Conservation (phyloP, 495 filamentous ascomycete species). For the Aspergillus diversus region DNA sequence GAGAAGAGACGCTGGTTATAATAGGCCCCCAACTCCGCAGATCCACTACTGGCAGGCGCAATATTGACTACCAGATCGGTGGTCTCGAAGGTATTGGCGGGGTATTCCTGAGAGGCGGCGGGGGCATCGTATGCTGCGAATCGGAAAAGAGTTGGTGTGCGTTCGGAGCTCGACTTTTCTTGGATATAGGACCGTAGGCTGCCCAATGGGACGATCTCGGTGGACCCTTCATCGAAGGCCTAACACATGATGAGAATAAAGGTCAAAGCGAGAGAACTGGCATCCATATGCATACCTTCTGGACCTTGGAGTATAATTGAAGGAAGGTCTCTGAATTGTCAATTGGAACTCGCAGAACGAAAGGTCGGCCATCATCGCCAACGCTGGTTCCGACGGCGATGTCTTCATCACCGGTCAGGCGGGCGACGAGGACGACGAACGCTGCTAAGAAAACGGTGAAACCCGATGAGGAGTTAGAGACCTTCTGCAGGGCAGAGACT, state of each 20-base stretch:
- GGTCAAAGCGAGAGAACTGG: not conserved
- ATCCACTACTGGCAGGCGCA: slow-evolving; percentile 29
- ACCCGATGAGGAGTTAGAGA: slow-evolving; percentile 43
- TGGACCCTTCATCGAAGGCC: slow-evolving; percentile 47
- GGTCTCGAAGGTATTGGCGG: slow-evolving; percentile 49
- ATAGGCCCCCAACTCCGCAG: slow-evolving; percentile 48
- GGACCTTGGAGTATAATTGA: slow-evolving; percentile 48
- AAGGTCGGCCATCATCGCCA: slow-evolving; percentile 50
- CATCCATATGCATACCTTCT: slow-evolving; percentile 40
- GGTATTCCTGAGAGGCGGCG: slow-evolving; percentile 49
- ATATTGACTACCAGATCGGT: slow-evolving; percentile 54
- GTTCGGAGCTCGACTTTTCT: slow-evolving; percentile 45
- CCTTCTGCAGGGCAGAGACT: slow-evolving; percentile 44
- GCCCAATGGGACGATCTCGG: slow-evolving; percentile 51
- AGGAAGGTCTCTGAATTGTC: slow-evolving; percentile 43
- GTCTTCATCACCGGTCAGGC: slow-evolving; percentile 58
- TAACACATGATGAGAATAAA: slow-evolving; percentile 22
- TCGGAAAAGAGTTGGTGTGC: slow-evolving; percentile 48
- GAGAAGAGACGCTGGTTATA: slow-evolving; percentile 58
- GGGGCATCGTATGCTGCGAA: slow-evolving; percentile 55
- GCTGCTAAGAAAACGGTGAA: slow-evolving; percentile 53
- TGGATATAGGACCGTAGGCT: slow-evolving; percentile 51
- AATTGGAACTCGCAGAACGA: slow-evolving; percentile 51
- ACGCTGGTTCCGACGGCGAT: slow-evolving; percentile 53
- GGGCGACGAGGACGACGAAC: slow-evolving; percentile 51